Percentiles rank a stretch among this genome's conserved stretches.
Conservation (phyloP, 179 eudicot genomes). For the Heliamphora pulchella region DNA sequence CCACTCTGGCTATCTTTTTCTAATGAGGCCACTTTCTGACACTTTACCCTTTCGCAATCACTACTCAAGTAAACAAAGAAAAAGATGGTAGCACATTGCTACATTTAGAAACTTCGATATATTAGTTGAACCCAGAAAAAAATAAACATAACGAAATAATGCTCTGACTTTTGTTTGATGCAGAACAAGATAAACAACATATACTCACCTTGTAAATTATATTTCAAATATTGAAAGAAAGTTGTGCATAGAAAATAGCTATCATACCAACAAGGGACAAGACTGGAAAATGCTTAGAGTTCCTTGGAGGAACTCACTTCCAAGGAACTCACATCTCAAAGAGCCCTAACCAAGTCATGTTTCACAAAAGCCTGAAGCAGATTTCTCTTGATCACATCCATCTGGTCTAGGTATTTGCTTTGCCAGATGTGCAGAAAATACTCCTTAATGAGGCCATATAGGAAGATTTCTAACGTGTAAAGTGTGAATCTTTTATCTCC, state of each 20-base stretch:
- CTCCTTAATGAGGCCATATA: background rate
- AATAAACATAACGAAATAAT: background rate
- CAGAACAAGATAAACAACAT: background rate
- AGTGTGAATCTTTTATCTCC: no score
- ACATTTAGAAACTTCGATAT: background rate
- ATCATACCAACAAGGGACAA: background rate
- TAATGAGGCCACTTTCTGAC: background rate
- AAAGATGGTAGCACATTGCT: background rate
- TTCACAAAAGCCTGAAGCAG: background rate
- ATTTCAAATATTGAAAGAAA: background rate
- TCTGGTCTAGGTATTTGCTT: background rate
- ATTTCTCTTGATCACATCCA: conserved; percentile 2
- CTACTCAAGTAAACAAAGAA: background rate
- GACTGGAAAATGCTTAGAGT: background rate
- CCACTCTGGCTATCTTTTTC: background rate
- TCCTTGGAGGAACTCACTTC: conserved; percentile 3
- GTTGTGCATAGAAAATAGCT: background rate
- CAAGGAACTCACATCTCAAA: no score
- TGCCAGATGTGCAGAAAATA: background rate
- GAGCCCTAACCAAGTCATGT: background rate
- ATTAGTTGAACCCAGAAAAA: background rate
- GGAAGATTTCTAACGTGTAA: no score
- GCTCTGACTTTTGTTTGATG: background rate
- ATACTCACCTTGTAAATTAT: background rate
- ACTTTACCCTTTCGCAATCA: background rate